Percentiles rank a stretch among this genome's conserved stretches.
These are phyloP conservation scores for Chlamydomonas applanata DNA, from an alignment of 139 green algal species.

Conservation along the genomic window DNA sequence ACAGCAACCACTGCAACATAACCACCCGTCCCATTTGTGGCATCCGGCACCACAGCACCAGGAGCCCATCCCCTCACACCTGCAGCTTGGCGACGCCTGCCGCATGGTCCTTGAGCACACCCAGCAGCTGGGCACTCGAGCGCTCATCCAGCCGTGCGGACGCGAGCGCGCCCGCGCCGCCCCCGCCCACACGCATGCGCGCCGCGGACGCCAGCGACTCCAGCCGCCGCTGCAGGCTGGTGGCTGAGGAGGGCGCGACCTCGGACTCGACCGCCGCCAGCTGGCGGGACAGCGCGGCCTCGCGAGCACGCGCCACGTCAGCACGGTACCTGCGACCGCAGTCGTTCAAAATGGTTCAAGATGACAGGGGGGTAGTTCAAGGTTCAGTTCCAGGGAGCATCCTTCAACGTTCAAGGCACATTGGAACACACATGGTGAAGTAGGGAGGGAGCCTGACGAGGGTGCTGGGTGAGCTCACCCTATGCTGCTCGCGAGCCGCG, in stretches of 20 bases:
- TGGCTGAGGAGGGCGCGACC: slow-evolving; percentile 29
- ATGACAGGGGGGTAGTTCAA: no score
- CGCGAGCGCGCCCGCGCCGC: not conserved
- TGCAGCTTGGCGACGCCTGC: slow-evolving; percentile 33
- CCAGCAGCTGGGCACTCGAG: slow-evolving; percentile 21
- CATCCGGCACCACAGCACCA: no score
- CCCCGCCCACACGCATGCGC: slow-evolving; percentile 16
- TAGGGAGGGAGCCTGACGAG: no score
- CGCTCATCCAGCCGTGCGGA: slow-evolving; percentile 21
- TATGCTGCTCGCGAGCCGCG: slow-evolving; percentile 33
- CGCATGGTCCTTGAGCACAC: slow-evolving; percentile 30
- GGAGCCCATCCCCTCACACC: not conserved
- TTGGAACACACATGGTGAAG: no score
- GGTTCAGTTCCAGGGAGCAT: no score
- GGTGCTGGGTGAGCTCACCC: no score
- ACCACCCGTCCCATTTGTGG: no score
- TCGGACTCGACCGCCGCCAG: slow-evolving; percentile 33
- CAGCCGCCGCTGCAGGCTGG: slow-evolving; percentile 19
- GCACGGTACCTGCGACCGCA: slow-evolving; percentile 42
- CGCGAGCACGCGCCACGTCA: slow-evolving; percentile 34
- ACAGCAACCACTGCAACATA: no score
- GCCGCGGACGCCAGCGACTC: slow-evolving; percentile 21
- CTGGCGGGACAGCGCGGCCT: slow-evolving; percentile 21
- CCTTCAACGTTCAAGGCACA: no score
- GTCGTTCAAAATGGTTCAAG: no score